Evolutionary conservation across 352 stramenopile genomes (phyloP).

Genomic region (Lagenidium sp.): DNA sequence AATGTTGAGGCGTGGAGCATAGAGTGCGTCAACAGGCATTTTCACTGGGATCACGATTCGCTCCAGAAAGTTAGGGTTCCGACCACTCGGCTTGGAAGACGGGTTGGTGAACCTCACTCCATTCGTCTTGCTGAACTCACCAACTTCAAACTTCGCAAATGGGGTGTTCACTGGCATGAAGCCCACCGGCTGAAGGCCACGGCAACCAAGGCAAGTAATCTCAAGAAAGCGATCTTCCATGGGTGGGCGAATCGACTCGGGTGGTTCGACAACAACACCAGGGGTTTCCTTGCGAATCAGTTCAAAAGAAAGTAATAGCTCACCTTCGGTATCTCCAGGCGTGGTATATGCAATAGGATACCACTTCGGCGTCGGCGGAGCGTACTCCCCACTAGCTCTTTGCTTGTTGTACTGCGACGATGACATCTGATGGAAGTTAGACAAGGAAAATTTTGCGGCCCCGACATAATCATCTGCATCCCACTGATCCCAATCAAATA

Average conservation of each 20-base stretch:
- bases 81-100: constrained; percentile 65
- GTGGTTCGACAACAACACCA: constrained; percentile 40
- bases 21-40: constrained; percentile 80
- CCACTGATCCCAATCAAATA: constrained; percentile 72
- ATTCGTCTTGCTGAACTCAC: constrained; percentile 47
- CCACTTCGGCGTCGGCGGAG: constrained; percentile 55
- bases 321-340: constrained; percentile 55
- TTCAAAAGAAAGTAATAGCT: constrained; percentile 72
- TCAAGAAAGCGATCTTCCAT: constrained; percentile 67
- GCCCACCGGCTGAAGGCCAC: constrained; percentile 61
- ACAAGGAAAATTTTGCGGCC: constrained; percentile 41
- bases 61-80: constrained; percentile 87
- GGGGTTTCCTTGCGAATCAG: constrained; percentile 62
- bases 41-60: constrained; percentile 75
- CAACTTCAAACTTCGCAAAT: constrained; percentile 81
- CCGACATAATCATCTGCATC: constrained; percentile 69
- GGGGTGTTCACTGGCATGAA: constrained; percentile 83
- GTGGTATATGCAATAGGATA: constrained; percentile 53
- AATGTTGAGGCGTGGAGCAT: constrained; percentile 77
- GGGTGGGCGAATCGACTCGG: constrained; percentile 46
- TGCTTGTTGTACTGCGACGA: constrained; percentile 49
- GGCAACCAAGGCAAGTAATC: constrained; percentile 72
- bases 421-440: constrained; percentile 44
- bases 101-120: constrained; percentile 60
- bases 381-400: constrained; percentile 37